A percentile compares a stretch with the other conserved stretches of the same genome.
Evolutionary conservation across 2,329 filamentous ascomycete species (phyloP).

Genomic region (Bipolaris victoriae): DNA sequence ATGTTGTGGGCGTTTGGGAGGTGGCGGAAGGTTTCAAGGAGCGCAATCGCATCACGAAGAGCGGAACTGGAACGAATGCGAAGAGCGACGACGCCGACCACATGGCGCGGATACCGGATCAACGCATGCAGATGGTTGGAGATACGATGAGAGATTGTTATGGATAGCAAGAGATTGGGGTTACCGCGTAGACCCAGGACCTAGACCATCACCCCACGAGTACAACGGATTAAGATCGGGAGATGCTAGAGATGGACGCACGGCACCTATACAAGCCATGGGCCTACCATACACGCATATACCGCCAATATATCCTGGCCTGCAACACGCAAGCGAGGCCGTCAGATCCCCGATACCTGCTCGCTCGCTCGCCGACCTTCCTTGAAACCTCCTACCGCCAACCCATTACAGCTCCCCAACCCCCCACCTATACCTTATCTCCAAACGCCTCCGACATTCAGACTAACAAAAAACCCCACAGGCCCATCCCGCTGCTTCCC

Average conservation of each 20-base stretch:
- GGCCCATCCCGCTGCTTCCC: conserved; percentile 87
- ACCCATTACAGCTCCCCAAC: neutral
- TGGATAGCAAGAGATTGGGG: accelerated
- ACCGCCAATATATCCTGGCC: neutral
- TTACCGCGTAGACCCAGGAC: neutral
- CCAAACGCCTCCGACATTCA: too few species aligned
- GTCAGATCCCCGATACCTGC: neutral
- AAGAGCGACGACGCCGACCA: conserved; percentile 5
- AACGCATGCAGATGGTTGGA: neutral
- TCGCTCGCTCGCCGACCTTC: neutral
- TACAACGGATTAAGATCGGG: neutral
- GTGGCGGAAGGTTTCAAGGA: conserved; percentile 12
- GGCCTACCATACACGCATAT: neutral
- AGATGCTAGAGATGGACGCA: neutral
- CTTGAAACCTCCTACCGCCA: neutral
- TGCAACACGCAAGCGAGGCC: too few species aligned
- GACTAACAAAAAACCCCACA: conserved; percentile 37
- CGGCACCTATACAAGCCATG: neutral
- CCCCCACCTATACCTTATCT: neutral
- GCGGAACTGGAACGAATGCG: conserved; percentile 12
- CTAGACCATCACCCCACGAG: neutral
- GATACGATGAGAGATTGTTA: too few species aligned
- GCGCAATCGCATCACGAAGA: conserved; percentile 31
- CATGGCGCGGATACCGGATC: neutral
- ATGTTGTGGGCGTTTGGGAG: conserved; percentile 10